These are phyloP conservation scores for Neurospora hispaniola DNA, from an alignment of 495 filamentous ascomycete genomes.

Conservation along the genomic window DNA sequence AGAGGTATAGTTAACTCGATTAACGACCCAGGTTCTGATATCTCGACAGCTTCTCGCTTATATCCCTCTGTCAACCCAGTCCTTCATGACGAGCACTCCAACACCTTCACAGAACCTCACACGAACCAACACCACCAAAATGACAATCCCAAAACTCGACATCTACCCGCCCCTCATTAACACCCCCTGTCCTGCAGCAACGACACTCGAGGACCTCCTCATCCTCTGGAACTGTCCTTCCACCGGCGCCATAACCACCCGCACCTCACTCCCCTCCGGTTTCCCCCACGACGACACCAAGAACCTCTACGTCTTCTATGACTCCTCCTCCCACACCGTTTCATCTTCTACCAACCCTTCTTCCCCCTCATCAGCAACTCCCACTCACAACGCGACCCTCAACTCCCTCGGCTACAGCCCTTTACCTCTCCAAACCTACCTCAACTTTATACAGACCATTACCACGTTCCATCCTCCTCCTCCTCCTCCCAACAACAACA, in stretches of 20 bases:
- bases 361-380: background rate
- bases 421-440: slow-evolving; percentile 53
- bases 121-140: background rate
- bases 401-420: slow-evolving; percentile 65
- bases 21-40: background rate
- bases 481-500: background rate
- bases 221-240: slow-evolving; percentile 44
- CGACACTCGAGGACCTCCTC: slow-evolving; percentile 43
- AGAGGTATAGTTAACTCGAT: background rate
- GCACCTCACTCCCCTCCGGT: slow-evolving; percentile 48
- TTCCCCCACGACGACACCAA: slow-evolving; percentile 50
- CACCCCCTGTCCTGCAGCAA: slow-evolving; percentile 61
- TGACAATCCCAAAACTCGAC: slow-evolving; percentile 19
- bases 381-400: slow-evolving; percentile 42
- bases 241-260: slow-evolving; percentile 60
- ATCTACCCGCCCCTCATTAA: slow-evolving; percentile 60
- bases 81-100: background rate
- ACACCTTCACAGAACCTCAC: background rate
- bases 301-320: slow-evolving; percentile 56
- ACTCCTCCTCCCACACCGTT: slow-evolving; percentile 33
- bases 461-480: slow-evolving; percentile 16
- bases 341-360: background rate
- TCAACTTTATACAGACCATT: slow-evolving; percentile 36
- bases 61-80: background rate
- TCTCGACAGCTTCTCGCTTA: background rate